phyloP scores from a whole-genome alignment of 441 rosid genomes.

The Viola pubescens region DNA sequence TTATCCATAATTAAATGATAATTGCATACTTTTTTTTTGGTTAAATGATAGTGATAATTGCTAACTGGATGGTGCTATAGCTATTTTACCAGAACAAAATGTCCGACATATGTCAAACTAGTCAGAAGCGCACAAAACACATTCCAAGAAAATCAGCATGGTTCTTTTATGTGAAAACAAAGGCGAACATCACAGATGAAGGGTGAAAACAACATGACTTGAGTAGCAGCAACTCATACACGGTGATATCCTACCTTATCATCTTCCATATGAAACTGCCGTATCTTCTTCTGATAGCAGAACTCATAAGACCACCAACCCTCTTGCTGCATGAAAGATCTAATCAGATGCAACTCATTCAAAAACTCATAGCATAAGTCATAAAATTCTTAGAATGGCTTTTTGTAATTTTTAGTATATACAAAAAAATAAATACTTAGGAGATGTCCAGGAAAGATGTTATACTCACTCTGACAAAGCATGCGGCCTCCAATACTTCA shows the following conservation, averaged over 20 bases:
- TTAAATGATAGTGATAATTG: too few species aligned
- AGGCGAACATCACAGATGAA: background rate
- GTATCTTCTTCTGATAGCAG: conserved; percentile 48
- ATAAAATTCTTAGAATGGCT: conserved; percentile 58
- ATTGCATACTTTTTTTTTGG: too few species aligned
- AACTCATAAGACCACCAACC: conserved; percentile 99
- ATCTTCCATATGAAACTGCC: conserved; percentile 67
- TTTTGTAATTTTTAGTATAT: background rate
- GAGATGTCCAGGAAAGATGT: conserved; percentile 1
- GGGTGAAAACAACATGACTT: conserved; percentile 1
- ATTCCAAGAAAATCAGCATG: background rate
- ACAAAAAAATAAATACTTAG: background rate
- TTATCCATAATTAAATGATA: too few species aligned
- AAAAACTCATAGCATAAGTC: conserved; percentile 31
- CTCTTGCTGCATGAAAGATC: conserved; percentile 63
- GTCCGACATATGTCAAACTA: background rate
- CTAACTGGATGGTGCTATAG: too few species aligned
- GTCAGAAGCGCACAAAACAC: background rate
- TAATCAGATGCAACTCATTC: background rate
- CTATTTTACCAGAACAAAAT: too few species aligned
- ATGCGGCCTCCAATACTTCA: conserved; percentile 49
- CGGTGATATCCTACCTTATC: conserved; percentile 41
- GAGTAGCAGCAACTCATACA: conserved; percentile 1
- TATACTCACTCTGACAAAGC: conserved; percentile 54
- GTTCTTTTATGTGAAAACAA: conserved; percentile 8